Conservation (phyloP, 768 basidiomycete genomes). For the Leccinum broughii region DNA sequence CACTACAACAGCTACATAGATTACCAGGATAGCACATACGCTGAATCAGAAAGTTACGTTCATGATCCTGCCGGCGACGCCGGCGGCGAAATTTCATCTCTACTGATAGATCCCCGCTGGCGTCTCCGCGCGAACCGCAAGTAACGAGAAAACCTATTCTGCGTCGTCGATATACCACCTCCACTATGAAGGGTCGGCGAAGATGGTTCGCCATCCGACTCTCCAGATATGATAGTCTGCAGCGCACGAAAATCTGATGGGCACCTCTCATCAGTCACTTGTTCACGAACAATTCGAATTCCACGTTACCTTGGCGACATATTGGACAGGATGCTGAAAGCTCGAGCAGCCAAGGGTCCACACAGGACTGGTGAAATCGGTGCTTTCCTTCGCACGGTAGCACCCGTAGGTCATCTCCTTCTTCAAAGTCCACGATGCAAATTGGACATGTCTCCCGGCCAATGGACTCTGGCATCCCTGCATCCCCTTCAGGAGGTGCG, state of each 20-base stretch:
- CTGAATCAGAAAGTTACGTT: background rate
- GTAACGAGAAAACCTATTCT: conserved; percentile 57
- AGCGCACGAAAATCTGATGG: conserved; percentile 57
- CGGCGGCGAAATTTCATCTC: conserved; percentile 29
- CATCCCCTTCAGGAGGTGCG: conserved; percentile 28
- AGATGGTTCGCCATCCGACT: conserved; percentile 19
- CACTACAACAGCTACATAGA: background rate
- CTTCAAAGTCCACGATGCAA: conserved; percentile 91
- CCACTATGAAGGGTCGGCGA: conserved; percentile 14
- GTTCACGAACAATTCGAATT: background rate
- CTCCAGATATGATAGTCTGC: conserved; percentile 53
- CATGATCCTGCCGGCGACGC: conserved; percentile 5
- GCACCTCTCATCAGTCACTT: background rate
- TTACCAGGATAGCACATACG: background rate
- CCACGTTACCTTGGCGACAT: conserved; percentile 76
- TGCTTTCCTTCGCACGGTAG: conserved; percentile 92
- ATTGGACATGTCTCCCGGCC: conserved; percentile 91
- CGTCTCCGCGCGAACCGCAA: conserved; percentile 52
- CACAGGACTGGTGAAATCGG: conserved; percentile 85
- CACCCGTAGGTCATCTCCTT: conserved; percentile 88
- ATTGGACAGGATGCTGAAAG: conserved; percentile 90
- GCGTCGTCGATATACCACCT: conserved; percentile 17
- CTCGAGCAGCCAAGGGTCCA: conserved; percentile 92
- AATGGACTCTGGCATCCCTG: conserved; percentile 61
- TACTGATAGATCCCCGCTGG: conserved; percentile 41